Evolutionary conservation across 208 protist species (phyloP), one percentile per base, ranked within the genome.

Genomic region (Leishmania amazonensis): DNA sequence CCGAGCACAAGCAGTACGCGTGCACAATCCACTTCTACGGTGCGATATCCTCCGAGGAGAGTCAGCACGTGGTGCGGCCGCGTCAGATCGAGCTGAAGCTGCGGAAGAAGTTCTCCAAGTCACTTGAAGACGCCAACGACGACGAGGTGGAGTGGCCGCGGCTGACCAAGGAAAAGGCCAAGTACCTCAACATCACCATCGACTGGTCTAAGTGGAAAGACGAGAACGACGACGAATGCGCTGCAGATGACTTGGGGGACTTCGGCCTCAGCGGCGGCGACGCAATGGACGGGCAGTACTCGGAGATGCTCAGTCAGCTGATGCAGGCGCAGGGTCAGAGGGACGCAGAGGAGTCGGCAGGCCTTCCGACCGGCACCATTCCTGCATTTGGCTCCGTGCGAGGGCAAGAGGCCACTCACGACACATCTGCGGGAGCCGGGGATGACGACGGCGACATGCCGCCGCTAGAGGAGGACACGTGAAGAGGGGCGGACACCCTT

Each of bases 151-250:
- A 81, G 75, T 98, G 95, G 94, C 92, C 93, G 67, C 92, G 95
- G 15, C 87, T 98, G 49, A 94, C 91, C 4, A 82, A 87, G 75
- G 82, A 90, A 31, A 93, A 92, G 80, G 74, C 62, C n/a, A 95
- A 93, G 64, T 84, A 94, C 75, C 60, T 58, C 47, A 85, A 91
- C 80, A 96, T 98, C 81, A 85, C 89, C 54, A 91, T 98, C 28
- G 95, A 98, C 88, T 98, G 95, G 94, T 76, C 85, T 1, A 88
- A 87, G 42, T 98, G 95, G 94, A 89, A 89, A 75, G 94, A 98
- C 77, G 91, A 89, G 38, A 93, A 97, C 40, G 90, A 91, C 28
- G 89, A 91, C 28, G 87, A 87, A 19, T 87, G 83, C 9, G 87
- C 53, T 45, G 62, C 80, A 21, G 80, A 84, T 51, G 71, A 82